Base-by-base conservation (phyloP, 2,329 filamentous ascomycete genomes). In the Microsporum ferrugineum region DNA sequence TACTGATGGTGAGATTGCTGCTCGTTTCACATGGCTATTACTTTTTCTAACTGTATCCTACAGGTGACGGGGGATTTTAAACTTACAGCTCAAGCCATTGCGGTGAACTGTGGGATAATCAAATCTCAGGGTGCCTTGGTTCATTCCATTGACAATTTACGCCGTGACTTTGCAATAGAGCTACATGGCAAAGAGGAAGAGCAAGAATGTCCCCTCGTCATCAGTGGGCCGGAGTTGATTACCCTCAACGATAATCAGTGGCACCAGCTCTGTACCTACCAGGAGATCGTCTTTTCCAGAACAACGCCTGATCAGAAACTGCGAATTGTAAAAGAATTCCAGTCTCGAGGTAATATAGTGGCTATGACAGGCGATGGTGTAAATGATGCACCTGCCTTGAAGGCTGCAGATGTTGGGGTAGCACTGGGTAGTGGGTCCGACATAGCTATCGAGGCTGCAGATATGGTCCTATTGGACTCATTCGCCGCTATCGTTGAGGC, bases 241-340 rank as follows among this genome's bases (percentile, higher is more conserved):
- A 77, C 77, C 0, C 78, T 91, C 2, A 86, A 83, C 61, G 82
- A 86, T 7, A 68, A 80, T 41, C 87, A 91, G 70, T 91, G 88
- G 88, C 79, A 84, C 62, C 77, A 79, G 36, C 77, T 91, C 1
- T 79, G 79, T 34, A 68, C 75, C 6, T 91, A 90, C 65, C 78
- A 84, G 31, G 88, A 90, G 68, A 86, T 91, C 41, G 85, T 91
- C 10, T 90, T 91, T 69, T 85, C 88, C 0, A 79, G 87, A 10
- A 91, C 87, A 0, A 90, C 88, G 0, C 88, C 87, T 0, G 87
- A 91, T 68, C 87, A 91, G 69, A 91, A 91, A 70, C 80, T 91
- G 5, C 84, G 86, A 38, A 91, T 91, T 63, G 87, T 91, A n/a
- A 82, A 82, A 34, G 87, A 88, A 70, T 85, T 90, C 63, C 87